Evolutionary conservation across 352 stramenopile genomes (phyloP).

Genomic region (Phytophthora aleatoria): DNA sequence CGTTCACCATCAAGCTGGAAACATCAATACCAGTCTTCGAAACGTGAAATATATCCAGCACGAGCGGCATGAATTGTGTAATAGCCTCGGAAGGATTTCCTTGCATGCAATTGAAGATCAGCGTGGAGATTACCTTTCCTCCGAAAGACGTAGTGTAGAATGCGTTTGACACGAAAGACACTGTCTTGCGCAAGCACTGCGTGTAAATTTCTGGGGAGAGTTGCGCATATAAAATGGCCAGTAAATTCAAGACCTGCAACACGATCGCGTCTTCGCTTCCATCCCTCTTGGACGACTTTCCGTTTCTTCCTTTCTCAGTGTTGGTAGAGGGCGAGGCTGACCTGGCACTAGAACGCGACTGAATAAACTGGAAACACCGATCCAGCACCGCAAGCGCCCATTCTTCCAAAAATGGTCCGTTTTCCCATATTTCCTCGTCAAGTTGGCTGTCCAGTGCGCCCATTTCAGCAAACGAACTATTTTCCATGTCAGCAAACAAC

Average conservation of each 20-base stretch:
- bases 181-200: conserved; percentile 56
- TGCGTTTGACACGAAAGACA: conserved; percentile 54
- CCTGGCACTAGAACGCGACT: conserved; percentile 48
- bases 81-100: conserved; percentile 46
- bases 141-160: conserved; percentile 72
- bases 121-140: conserved; percentile 57
- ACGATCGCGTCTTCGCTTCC: conserved; percentile 54
- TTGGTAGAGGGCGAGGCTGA: conserved; percentile 32
- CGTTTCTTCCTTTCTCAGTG: conserved; percentile 21
- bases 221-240: conserved; percentile 63
- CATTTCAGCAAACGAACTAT: conserved; percentile 48
- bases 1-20: conserved; percentile 51
- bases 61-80: conserved; percentile 45
- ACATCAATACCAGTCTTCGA: conserved; percentile 42
- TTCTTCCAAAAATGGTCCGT: conserved; percentile 63
- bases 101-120: conserved; percentile 60
- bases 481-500: conserved; percentile 52
- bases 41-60: conserved; percentile 54
- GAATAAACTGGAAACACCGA: conserved; percentile 70
- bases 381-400: conserved; percentile 69
- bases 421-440: conserved; percentile 64
- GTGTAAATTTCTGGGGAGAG: conserved; percentile 69
- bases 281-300: conserved; percentile 22
- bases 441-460: conserved; percentile 31
- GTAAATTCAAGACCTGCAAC: conserved; percentile 65